phyloP scores from a whole-genome alignment of 2,329 filamentous ascomycete species.

The Sporothrix sp. region DNA sequence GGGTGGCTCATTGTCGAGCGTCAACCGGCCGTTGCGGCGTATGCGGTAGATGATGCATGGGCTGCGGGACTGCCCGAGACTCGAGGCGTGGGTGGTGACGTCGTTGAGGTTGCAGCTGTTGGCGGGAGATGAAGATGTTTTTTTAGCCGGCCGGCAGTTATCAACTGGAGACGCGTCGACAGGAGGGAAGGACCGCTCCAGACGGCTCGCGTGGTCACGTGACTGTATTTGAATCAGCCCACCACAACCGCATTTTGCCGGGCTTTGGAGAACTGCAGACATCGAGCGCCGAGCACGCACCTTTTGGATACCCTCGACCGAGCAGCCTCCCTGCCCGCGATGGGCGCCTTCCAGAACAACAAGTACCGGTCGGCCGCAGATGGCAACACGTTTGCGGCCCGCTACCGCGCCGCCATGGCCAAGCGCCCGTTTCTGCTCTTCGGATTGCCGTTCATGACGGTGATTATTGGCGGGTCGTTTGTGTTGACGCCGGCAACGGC shows the following conservation, averaged over 20 bases:
- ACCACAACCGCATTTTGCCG: not conserved
- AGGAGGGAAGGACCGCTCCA: not conserved
- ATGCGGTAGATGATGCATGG: not conserved
- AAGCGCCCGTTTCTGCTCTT: slow-evolving; percentile 86
- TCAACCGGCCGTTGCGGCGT: slow-evolving; percentile 2
- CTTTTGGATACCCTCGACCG: not conserved
- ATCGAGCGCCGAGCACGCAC: not conserved
- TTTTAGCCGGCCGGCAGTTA: not conserved
- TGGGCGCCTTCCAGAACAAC: slow-evolving; percentile 58
- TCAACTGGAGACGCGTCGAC: slow-evolving; percentile 3
- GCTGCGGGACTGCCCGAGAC: not conserved
- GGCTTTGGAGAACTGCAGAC: not conserved
- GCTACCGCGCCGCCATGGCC: slow-evolving; percentile 65
- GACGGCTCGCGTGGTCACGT: slow-evolving; percentile 11
- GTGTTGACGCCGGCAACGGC: slow-evolving; percentile 90
- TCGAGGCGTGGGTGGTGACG: not conserved
- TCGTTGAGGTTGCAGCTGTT: not conserved
- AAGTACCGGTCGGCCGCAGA: slow-evolving; percentile 61
- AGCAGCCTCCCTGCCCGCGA: no score
- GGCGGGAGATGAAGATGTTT: not conserved
- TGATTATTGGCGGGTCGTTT: slow-evolving; percentile 89
- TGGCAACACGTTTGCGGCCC: slow-evolving; percentile 57
- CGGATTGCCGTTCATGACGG: slow-evolving; percentile 80
- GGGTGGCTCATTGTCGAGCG: slow-evolving; percentile 11
- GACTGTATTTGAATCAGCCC: slow-evolving; percentile 6